phyloP scores from a whole-genome alignment of 2,329 filamentous ascomycete genomes.

The Lachnellula cervina region DNA sequence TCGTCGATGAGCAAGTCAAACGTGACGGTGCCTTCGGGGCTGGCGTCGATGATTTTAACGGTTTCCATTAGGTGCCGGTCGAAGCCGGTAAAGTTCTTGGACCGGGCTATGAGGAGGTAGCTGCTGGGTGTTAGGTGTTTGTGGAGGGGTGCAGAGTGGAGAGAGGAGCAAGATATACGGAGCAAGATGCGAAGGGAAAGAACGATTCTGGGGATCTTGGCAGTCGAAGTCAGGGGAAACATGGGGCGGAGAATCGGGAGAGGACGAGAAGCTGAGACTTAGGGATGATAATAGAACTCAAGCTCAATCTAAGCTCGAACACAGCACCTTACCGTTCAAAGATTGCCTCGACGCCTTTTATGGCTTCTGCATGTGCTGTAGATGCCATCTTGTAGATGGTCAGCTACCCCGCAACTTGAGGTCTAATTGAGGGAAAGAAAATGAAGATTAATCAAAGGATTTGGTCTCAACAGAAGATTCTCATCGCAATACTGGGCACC shows the following conservation, averaged over 20 bases:
- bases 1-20: conserved; percentile 41
- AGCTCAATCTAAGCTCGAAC: background rate
- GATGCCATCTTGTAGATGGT: conserved; percentile 2
- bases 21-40: conserved; percentile 31
- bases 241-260: background rate
- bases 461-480: background rate
- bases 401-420: background rate
- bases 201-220: background rate
- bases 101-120: conserved; percentile 21
- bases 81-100: conserved; percentile 16
- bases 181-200: background rate
- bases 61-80: conserved; percentile 24
- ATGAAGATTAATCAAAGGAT: background rate
- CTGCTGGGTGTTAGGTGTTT: conserved; percentile 8
- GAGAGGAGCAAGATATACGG: background rate
- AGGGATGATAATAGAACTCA: background rate
- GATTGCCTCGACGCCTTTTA: conserved; percentile 25
- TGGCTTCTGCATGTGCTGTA: conserved; percentile 18
- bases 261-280: background rate
- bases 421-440: background rate
- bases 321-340: conserved; percentile 25
- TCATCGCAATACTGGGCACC: background rate
- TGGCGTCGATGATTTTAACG: conserved; percentile 29
- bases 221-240: background rate
- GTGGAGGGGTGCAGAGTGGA: background rate